Percentiles rank a stretch among this genome's conserved stretches.
Evolutionary conservation across 2,329 filamentous ascomycete species (phyloP).

Genomic region (Trichoderma sp.): DNA sequence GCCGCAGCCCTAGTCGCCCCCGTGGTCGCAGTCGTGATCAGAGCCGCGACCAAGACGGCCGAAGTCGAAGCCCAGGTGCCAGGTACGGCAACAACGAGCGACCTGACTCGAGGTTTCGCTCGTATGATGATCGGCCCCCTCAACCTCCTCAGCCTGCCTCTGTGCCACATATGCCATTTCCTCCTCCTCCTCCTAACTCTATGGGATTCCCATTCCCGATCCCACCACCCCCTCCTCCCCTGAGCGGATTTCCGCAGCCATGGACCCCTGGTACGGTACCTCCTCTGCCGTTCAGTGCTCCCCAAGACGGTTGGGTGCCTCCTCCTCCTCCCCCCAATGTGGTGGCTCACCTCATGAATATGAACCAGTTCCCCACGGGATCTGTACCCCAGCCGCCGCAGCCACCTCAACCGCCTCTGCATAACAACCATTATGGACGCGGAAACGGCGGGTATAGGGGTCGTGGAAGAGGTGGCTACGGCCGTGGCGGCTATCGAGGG

Average conservation of each 20-base stretch:
- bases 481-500: slow-evolving; percentile 32
- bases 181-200: neutral
- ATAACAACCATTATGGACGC: slow-evolving; percentile 25
- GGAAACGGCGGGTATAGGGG: slow-evolving; percentile 30
- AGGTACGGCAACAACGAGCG: slow-evolving; percentile 9
- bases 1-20: slow-evolving; percentile 7
- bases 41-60: neutral
- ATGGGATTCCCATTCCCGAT: neutral
- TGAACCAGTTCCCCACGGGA: slow-evolving; percentile 21
- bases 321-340: slow-evolving; percentile 20
- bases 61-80: neutral
- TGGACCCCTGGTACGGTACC: slow-evolving; percentile 32
- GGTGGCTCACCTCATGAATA: slow-evolving; percentile 26
- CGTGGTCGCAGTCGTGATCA: slow-evolving; percentile 24
- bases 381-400: slow-evolving; percentile 10
- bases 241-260: slow-evolving; percentile 22
- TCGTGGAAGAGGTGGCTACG: slow-evolving; percentile 34
- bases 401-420: slow-evolving; percentile 26
- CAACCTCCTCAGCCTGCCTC: slow-evolving; percentile 28
- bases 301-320: slow-evolving; percentile 9
- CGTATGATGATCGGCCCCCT: slow-evolving; percentile 24
- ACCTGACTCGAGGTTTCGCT: slow-evolving; percentile 9
- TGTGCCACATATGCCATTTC: slow-evolving; percentile 21
- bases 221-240: slow-evolving; percentile 16
- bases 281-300: slow-evolving; percentile 34